Conservation (phyloP, 768 basidiomycete genomes). For the Tylopilus sp. region DNA sequence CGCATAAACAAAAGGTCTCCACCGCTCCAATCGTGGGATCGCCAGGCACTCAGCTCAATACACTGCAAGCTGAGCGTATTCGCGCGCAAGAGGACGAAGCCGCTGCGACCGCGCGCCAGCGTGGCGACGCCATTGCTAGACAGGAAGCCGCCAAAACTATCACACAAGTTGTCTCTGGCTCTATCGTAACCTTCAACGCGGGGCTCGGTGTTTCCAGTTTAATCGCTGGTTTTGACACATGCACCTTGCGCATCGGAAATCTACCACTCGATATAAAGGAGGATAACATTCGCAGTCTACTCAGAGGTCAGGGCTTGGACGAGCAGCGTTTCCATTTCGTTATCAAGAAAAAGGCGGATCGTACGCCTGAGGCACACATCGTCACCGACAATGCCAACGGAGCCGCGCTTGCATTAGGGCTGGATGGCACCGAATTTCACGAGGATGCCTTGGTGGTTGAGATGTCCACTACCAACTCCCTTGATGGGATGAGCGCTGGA, state of each 20-base stretch:
- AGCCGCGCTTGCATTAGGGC: constrained; percentile 35
- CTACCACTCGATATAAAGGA: constrained; percentile 40
- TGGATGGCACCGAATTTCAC: constrained; percentile 50
- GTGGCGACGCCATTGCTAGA: constrained; percentile 13
- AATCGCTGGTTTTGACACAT: constrained; percentile 51
- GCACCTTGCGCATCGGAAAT: constrained; percentile 43
- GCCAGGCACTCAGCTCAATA: not conserved
- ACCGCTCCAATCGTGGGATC: not conserved
- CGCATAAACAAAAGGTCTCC: not conserved
- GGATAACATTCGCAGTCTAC: constrained; percentile 41
- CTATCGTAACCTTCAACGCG: constrained; percentile 47
- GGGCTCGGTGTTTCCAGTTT: constrained; percentile 46
- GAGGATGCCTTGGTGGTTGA: constrained; percentile 41
- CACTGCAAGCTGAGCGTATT: not conserved
- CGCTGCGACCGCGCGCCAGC: constrained; percentile 12
- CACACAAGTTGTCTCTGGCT: constrained; percentile 43
- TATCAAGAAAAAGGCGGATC: constrained; percentile 27
- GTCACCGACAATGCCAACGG: constrained; percentile 42
- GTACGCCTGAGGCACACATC: constrained; percentile 39
- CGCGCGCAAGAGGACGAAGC: constrained; percentile 13
- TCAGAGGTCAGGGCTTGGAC: constrained; percentile 43
- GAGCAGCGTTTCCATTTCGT: constrained; percentile 32
- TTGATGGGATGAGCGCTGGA: constrained; percentile 41
- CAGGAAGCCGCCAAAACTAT: constrained; percentile 42
- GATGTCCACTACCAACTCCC: constrained; percentile 36